Evolutionary conservation across 805 yeast species (phyloP).

Genomic region (Candida incommunis): DNA sequence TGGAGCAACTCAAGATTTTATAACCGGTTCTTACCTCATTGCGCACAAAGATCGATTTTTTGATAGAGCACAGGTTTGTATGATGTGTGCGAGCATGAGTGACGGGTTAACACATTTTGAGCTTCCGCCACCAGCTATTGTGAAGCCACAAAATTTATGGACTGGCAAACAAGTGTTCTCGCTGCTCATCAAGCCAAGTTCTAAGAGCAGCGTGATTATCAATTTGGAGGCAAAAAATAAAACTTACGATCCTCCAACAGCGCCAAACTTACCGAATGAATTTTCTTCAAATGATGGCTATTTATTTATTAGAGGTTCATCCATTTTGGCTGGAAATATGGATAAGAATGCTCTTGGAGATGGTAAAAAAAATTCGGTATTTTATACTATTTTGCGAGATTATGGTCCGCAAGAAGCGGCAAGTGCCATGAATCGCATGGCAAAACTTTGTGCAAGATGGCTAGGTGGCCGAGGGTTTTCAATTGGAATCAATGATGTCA

Average conservation of each 20-base stretch:
- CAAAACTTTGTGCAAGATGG: conserved; percentile 93
- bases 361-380: conserved; percentile 94
- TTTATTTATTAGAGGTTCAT: conserved; percentile 79
- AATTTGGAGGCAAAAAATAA: conserved; percentile 92
- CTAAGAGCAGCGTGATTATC: conserved; percentile 60
- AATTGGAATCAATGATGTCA: conserved; percentile 94
- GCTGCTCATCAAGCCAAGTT: conserved; percentile 72
- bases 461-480: conserved; percentile 94
- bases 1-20: conserved; percentile 99
- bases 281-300: conserved; percentile 98
- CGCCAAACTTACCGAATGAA: conserved; percentile 59
- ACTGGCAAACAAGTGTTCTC: conserved; percentile 96
- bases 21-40: conserved; percentile 87
- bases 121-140: conserved; percentile 86
- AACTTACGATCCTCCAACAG: conserved; percentile 65
- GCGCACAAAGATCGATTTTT: conserved; percentile 89
- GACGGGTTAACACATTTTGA: conserved; percentile 83
- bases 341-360: conserved; percentile 94
- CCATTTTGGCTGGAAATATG: conserved; percentile 87
- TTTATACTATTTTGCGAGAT: conserved; percentile 87
- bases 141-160: conserved; percentile 85
- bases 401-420: conserved; percentile 97
- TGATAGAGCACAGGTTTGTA: conserved; percentile 74
- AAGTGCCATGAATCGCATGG: conserved; percentile 94
- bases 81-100: conserved; percentile 86